Evolutionary conservation across 1,284 basidiomycete genomes (phyloP), one percentile per base, ranked within the genome.

Genomic region (Rhizoctonia solani): DNA sequence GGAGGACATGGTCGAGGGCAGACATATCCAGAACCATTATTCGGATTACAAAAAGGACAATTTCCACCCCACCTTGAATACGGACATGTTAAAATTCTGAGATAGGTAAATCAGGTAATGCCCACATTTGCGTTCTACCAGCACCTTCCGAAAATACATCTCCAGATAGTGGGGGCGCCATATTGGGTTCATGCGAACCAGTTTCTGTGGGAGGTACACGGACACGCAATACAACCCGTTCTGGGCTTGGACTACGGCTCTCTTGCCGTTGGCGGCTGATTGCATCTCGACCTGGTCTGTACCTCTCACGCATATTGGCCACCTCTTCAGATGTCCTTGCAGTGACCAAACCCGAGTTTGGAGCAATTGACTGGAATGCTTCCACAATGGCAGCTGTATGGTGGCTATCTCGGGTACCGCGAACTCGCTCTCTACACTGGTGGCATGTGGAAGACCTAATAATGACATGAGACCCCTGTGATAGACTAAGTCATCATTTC

Each of bases 331-430:
- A 6, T 8, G 46, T 50, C 47, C 47, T 21, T 29, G 32, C 59
- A 16, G 34, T n/a, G 37, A 21, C 25, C 34, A 63, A 19, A 9
- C 32, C 59, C 8, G 59, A 63, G 34, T 52, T 63, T 34, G 59
- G 59, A 13, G 47, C 59, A 27, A 63, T 50, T 16, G 32, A 50
- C 30, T 41, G 59, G 34, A 50, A 63, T n/a, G 49, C 59, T 2
- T 52, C 59, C 37, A 37, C 34, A 16, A 63, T 49, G 4, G 46
- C 47, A 25, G 59, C 37, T 13, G 59, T 47, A 30, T 52, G 32
- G 29, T 63, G 59, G 16, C 59, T 63, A 34, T 63, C 59, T 6
- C 47, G 42, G 13, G 59, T 63, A 3, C 59, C 59, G 29, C 47
- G 47, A 25, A 52, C 47, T 9, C 9, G 19, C 29, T 63, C 46